Evolutionary conservation across 2,329 filamentous ascomycete genomes (phyloP).

Genomic region (Saccharata proteae): DNA sequence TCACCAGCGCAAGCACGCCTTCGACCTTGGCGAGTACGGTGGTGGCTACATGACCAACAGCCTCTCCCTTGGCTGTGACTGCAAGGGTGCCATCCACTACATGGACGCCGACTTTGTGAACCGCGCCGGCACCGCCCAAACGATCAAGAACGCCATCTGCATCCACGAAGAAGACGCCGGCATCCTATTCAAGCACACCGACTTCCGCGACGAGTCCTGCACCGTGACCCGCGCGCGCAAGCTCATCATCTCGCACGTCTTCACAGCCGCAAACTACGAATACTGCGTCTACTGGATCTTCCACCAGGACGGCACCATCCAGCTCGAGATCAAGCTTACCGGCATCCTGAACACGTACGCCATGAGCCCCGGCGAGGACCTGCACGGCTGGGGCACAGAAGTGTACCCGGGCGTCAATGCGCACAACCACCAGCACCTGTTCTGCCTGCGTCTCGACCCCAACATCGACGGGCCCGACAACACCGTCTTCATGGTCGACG

Average conservation of each 20-base stretch:
- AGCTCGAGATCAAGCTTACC: slow-evolving; percentile 80
- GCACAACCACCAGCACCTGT: slow-evolving; percentile 92
- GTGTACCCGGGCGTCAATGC: slow-evolving; percentile 87
- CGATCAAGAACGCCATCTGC: slow-evolving; percentile 88
- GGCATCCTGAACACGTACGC: slow-evolving; percentile 88
- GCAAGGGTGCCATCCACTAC: slow-evolving; percentile 85
- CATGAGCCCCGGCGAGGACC: slow-evolving; percentile 69
- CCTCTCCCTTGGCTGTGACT: slow-evolving; percentile 66
- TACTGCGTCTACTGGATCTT: slow-evolving; percentile 84
- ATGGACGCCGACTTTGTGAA: slow-evolving; percentile 81
- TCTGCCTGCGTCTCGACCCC: slow-evolving; percentile 78
- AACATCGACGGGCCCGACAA: slow-evolving; percentile 80
- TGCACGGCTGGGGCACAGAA: slow-evolving; percentile 78
- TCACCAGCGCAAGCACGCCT: slow-evolving; percentile 71
- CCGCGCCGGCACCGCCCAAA: slow-evolving; percentile 58
- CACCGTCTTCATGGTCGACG: slow-evolving; percentile 74
- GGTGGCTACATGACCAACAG: slow-evolving; percentile 77
- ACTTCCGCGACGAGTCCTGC: slow-evolving; percentile 80
- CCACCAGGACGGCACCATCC: slow-evolving; percentile 83
- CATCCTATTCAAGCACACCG: slow-evolving; percentile 87
- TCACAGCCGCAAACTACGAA: slow-evolving; percentile 93
- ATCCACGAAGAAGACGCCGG: slow-evolving; percentile 90
- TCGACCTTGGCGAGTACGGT: slow-evolving; percentile 70
- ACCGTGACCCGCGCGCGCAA: slow-evolving; percentile 80
- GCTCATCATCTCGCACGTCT: slow-evolving; percentile 79